These are phyloP conservation scores for Conoideocrella luteorostrata DNA, from an alignment of 2,329 filamentous ascomycete genomes.

Conservation along the genomic window DNA sequence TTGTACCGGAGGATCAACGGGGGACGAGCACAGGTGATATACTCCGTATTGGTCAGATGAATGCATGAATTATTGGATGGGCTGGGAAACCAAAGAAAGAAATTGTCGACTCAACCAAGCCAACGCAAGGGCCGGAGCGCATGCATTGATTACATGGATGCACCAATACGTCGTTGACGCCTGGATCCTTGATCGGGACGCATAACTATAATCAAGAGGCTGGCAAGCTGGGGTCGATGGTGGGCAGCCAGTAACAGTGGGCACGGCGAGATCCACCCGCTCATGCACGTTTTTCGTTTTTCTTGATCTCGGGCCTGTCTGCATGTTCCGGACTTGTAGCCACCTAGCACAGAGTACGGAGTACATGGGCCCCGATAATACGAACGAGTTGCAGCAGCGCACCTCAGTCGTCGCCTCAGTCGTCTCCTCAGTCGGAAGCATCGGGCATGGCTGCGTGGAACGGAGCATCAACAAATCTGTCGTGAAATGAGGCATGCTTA, in stretches of 20 bases:
- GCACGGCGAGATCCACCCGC: conserved; percentile 1
- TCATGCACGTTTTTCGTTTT: conserved; percentile 2
- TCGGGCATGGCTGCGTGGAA: too few species aligned
- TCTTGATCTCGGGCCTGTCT: not conserved
- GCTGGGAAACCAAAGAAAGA: not conserved
- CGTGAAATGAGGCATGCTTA: too few species aligned
- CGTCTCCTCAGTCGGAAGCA: too few species aligned
- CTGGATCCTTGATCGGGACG: not conserved
- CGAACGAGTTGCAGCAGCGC: too few species aligned
- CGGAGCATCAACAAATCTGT: too few species aligned
- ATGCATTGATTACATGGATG: not conserved
- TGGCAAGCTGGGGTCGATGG: not conserved
- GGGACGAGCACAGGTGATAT: not conserved
- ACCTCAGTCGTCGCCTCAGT: too few species aligned
- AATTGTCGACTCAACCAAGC: not conserved
- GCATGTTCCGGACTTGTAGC: not conserved
- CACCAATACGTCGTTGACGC: not conserved
- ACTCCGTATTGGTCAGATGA: not conserved
- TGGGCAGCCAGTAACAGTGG: too few species aligned
- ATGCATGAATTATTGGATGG: conserved; percentile 3
- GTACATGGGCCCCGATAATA: too few species aligned
- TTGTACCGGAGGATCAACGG: not conserved
- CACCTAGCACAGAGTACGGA: too few species aligned
- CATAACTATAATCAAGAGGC: not conserved
- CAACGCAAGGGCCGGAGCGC: conserved; percentile 1